Evolutionary conservation across 2,329 filamentous ascomycete species (phyloP).

Genomic region (Trichoderma oligosporum): DNA sequence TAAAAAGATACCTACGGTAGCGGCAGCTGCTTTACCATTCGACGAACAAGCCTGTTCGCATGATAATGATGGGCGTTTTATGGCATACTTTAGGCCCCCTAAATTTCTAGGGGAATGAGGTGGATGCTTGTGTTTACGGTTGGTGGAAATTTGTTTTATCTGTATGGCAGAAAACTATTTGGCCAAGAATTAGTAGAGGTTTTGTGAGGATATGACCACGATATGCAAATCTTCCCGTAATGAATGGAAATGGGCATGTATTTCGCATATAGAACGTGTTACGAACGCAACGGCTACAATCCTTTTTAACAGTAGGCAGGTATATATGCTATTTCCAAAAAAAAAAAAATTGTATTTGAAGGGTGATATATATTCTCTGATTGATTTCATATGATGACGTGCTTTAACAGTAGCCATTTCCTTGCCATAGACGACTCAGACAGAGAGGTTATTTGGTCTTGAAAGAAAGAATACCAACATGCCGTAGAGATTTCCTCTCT

Average conservation of each 20-base stretch:
- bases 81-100: constrained; percentile 19
- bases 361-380: too few species aligned
- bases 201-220: background rate
- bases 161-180: background rate
- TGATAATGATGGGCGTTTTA: constrained; percentile 30
- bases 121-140: background rate
- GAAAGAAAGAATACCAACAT: too few species aligned
- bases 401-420: too few species aligned
- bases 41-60: constrained; percentile 23
- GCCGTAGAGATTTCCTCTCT: too few species aligned
- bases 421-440: too few species aligned
- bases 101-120: background rate
- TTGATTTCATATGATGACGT: too few species aligned
- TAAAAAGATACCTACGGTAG: constrained; percentile 32
- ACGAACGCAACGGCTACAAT: background rate
- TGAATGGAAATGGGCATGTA: background rate
- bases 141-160: constrained; percentile 2
- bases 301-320: background rate
- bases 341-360: background rate
- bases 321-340: background rate
- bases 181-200: background rate
- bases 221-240: background rate
- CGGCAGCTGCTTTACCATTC: constrained; percentile 25
- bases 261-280: background rate
- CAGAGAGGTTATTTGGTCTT: too few species aligned